Conservation (phyloP, 495 filamentous ascomycete species). For the Penicillium antarcticum region DNA sequence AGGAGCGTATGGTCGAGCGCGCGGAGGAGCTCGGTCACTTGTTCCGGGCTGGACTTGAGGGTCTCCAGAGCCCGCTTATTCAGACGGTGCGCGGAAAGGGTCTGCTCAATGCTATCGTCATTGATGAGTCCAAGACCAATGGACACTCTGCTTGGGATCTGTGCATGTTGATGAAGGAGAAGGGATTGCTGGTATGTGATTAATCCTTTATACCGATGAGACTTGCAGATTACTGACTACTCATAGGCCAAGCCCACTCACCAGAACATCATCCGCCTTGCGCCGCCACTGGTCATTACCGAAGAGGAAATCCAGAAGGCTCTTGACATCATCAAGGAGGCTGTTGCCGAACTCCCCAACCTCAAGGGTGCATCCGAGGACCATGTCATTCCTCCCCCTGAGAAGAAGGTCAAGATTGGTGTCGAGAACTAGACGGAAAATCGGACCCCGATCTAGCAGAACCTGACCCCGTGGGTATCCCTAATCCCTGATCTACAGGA, state of each 20-base stretch:
- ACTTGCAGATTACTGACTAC: slow-evolving; percentile 24
- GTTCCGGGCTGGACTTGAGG: slow-evolving; percentile 75
- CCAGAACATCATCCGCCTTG: slow-evolving; percentile 81
- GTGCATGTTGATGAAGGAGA: slow-evolving; percentile 92
- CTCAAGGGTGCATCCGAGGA: slow-evolving; percentile 47
- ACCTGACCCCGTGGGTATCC: background rate
- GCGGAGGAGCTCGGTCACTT: slow-evolving; percentile 76
- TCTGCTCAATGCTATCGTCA: slow-evolving; percentile 92
- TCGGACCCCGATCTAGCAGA: background rate
- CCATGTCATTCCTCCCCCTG: slow-evolving; percentile 42
- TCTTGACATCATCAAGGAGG: slow-evolving; percentile 46
- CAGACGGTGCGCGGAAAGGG: slow-evolving; percentile 86
- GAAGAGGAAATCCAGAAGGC: slow-evolving; percentile 50
- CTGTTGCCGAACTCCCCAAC: slow-evolving; percentile 47
- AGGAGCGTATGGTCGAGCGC: slow-evolving; percentile 81
- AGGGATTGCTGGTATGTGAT: slow-evolving; percentile 78
- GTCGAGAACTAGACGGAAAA: slow-evolving; percentile 39
- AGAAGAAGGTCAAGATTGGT: slow-evolving; percentile 51
- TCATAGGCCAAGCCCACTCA: slow-evolving; percentile 94
- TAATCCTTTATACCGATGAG: background rate
- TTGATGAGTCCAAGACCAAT: slow-evolving; percentile 82
- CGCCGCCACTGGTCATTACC: slow-evolving; percentile 56
- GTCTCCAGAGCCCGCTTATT: slow-evolving; percentile 75
- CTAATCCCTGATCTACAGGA: background rate
- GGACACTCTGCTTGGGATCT: slow-evolving; percentile 96